Base-by-base conservation (phyloP, 2,329 filamentous ascomycete genomes). In the Colletotrichum viniferum region DNA sequence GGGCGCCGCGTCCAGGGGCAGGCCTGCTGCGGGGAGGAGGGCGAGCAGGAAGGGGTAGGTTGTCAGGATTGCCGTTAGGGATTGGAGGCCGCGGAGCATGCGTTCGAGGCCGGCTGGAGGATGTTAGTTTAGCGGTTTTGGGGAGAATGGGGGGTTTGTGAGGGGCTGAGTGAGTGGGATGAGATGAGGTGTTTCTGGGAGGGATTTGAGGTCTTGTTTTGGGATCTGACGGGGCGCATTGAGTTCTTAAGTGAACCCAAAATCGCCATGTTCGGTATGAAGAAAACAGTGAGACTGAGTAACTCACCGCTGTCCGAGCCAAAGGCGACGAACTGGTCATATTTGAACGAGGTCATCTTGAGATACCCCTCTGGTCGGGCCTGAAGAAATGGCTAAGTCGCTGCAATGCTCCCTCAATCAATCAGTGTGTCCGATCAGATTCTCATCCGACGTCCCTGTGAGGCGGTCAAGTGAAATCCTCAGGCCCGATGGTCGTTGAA, bases 71-170 rank as follows among this genome's bases (percentile, higher is more conserved):
- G 88, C 85, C 75, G 87, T 82, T 34, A 87, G 67, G 60, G 90
- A 82, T 82, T 93, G 91, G 60, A 92, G 78, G 71, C 92, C 84
- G 61, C 92, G 90, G 77, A 94, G 85, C 69, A 88, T 86, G 74
- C 92, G 90, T 81, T 94, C 92, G 2, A 93, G 85, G 6, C 91
- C 92, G 79, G 87, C 91, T 92, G 78, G 30, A 21, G 38, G 36
- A 14, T 34, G 30, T 75, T 21, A 72, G 75, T 38, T 62, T 7
- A 14, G 43, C 10, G 58, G 36, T 7, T 48, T 72, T 9, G 58
- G 6, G n/a, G 10, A 52, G 43, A 21, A 7, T 3, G 43, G n/a
- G 10, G n/a, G 43, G 4, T 18, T 52, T 4, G 5, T 48, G 21
- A 28, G 30, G 10, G 10, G n/a, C 24, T 21, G 21, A 7, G n/a